phyloP scores from a whole-genome alignment of 352 stramenopile species.

The Phytophthora syringae region DNA sequence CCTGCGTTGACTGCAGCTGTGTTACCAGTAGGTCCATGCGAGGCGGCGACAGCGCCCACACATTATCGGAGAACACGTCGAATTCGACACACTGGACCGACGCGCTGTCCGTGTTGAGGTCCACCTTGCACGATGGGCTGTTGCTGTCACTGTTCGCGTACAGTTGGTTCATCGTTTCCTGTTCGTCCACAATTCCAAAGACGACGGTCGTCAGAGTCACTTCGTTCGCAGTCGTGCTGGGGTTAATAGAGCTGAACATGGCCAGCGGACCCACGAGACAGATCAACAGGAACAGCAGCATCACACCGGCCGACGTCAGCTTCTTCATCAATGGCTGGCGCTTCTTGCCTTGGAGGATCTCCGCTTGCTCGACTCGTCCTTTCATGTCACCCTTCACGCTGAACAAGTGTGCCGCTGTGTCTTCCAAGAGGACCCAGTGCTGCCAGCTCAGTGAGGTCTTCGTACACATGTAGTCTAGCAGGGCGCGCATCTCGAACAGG shows the following conservation, averaged over 20 bases:
- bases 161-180: slow-evolving; percentile 77
- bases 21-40: slow-evolving; percentile 72
- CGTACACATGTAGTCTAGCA: slow-evolving; percentile 89
- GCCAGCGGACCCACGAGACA: slow-evolving; percentile 80
- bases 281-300: slow-evolving; percentile 79
- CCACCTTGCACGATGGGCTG: slow-evolving; percentile 65
- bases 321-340: slow-evolving; percentile 75
- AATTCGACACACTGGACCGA: slow-evolving; percentile 83
- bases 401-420: slow-evolving; percentile 83
- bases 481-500: slow-evolving; percentile 87
- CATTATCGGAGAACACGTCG: slow-evolving; percentile 75
- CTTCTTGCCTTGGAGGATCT: slow-evolving; percentile 82
- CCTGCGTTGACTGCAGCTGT: slow-evolving; percentile 72
- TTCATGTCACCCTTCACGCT: slow-evolving; percentile 84
- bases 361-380: slow-evolving; percentile 61
- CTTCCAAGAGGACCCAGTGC: slow-evolving; percentile 87
- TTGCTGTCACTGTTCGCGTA: slow-evolving; percentile 83
- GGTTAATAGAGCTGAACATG: slow-evolving; percentile 89
- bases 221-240: slow-evolving; percentile 75
- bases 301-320: slow-evolving; percentile 73
- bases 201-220: slow-evolving; percentile 66
- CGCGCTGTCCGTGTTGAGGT: slow-evolving; percentile 71
- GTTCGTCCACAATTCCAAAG: slow-evolving; percentile 77
- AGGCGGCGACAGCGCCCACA: slow-evolving; percentile 78
- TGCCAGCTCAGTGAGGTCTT: slow-evolving; percentile 83